These are phyloP conservation scores for Penicillium lagena DNA, from an alignment of 495 filamentous ascomycete species.

Conservation along the genomic window DNA sequence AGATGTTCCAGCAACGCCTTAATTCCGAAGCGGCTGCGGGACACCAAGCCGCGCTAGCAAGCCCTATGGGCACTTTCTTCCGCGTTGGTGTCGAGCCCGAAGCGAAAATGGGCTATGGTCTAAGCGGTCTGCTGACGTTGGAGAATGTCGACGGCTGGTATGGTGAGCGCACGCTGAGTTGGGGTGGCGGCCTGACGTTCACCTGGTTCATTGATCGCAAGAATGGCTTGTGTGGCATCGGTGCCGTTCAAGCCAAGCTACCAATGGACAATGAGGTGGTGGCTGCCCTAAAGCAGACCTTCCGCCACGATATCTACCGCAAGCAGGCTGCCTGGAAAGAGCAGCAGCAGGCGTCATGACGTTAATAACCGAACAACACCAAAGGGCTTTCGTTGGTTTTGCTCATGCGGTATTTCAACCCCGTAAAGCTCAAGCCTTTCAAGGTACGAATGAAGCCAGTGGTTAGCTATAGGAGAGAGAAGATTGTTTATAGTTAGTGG, in stretches of 20 bases:
- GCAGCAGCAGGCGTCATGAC: neutral
- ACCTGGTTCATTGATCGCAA: slow-evolving; percentile 42
- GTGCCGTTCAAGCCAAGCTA: slow-evolving; percentile 29
- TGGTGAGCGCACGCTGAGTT: slow-evolving; percentile 31
- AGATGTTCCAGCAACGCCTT: slow-evolving; percentile 49
- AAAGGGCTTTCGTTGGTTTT: too few species aligned
- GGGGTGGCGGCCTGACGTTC: slow-evolving; percentile 32
- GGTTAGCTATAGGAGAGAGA: too few species aligned
- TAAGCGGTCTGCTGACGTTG: slow-evolving; percentile 21
- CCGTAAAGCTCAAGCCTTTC: too few species aligned
- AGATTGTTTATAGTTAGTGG: too few species aligned
- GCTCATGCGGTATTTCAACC: too few species aligned
- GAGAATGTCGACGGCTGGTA: slow-evolving; percentile 31
- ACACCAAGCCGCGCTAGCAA: slow-evolving; percentile 9
- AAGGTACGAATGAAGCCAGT: too few species aligned
- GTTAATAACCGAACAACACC: neutral
- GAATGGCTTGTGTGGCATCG: slow-evolving; percentile 37
- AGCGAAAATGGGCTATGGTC: slow-evolving; percentile 16
- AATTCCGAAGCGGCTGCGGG: slow-evolving; percentile 12
- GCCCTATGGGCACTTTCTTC: slow-evolving; percentile 20
- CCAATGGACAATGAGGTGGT: slow-evolving; percentile 24
- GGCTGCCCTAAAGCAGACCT: slow-evolving; percentile 32
- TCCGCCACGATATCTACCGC: slow-evolving; percentile 35
- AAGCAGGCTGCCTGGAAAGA: slow-evolving; percentile 17
- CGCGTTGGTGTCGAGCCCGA: slow-evolving; percentile 17